Conservation (phyloP, 164 flowering plant species). For the Sextonia rubra region DNA sequence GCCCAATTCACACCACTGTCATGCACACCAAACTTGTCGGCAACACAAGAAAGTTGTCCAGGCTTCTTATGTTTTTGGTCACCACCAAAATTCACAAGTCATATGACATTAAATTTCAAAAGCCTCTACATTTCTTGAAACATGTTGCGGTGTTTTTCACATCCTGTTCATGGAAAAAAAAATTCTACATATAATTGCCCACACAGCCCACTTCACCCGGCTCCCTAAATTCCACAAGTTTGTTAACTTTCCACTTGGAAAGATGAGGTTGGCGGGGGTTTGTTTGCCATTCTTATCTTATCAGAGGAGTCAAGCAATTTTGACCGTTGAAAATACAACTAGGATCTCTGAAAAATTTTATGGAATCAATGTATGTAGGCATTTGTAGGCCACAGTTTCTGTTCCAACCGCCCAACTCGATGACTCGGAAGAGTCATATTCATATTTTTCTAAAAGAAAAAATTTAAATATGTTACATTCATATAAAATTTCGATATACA, state of each 20-base stretch:
- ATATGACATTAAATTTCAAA: background rate
- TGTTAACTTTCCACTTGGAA: background rate
- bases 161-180: too few relatives aligned
- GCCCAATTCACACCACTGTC: too few relatives aligned
- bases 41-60: too few relatives aligned
- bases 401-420: background rate
- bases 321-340: background rate
- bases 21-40: too few relatives aligned
- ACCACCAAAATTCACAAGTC: background rate
- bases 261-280: conserved; percentile 1
- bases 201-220: too few relatives aligned
- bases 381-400: background rate
- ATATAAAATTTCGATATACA: too few relatives aligned
- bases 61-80: background rate
- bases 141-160: too few relatives aligned
- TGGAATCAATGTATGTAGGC: background rate
- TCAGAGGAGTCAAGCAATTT: background rate
- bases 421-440: too few relatives aligned
- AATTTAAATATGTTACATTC: too few relatives aligned
- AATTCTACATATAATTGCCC: too few relatives aligned
- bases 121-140: background rate
- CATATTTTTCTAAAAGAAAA: too few relatives aligned
- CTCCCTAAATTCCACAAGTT: background rate
- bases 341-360: background rate
- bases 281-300: background rate